phyloP scores from a whole-genome alignment of 306 rosid genomes.

The Mimosa pudica region DNA sequence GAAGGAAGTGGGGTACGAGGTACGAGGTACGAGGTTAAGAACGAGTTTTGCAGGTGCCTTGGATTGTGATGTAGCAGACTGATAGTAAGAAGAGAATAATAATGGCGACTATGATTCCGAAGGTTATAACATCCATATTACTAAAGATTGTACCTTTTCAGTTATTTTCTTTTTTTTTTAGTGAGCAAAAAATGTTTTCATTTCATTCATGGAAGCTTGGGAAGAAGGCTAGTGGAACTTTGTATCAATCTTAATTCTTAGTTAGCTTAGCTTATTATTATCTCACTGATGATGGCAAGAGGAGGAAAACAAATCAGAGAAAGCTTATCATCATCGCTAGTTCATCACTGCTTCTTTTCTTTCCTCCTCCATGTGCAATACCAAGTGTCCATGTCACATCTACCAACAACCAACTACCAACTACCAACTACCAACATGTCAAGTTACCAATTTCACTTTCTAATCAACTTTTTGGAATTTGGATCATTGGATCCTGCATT shows the following conservation, averaged over 20 bases:
- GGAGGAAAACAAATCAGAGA: neutral
- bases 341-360: neutral
- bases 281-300: neutral
- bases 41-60: constrained; percentile 76
- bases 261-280: neutral
- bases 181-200: neutral
- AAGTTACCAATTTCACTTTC: neutral
- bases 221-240: neutral
- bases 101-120: constrained; percentile 77
- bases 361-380: neutral
- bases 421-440: neutral
- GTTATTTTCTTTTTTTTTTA: neutral
- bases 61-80: constrained; percentile 76
- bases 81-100: constrained; percentile 65
- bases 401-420: neutral
- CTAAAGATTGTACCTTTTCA: too few species aligned
- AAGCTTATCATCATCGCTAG: neutral
- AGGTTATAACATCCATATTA: constrained; percentile 69
- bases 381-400: neutral
- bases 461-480: neutral
- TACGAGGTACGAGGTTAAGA: constrained; percentile 37
- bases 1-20: constrained; percentile 27
- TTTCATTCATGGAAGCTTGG: neutral
- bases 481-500: neutral
- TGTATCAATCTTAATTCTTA: neutral